These are phyloP conservation scores for Gynandropsis gynandra DNA, from an alignment of 345 rosid genomes.

Conservation along the genomic window DNA sequence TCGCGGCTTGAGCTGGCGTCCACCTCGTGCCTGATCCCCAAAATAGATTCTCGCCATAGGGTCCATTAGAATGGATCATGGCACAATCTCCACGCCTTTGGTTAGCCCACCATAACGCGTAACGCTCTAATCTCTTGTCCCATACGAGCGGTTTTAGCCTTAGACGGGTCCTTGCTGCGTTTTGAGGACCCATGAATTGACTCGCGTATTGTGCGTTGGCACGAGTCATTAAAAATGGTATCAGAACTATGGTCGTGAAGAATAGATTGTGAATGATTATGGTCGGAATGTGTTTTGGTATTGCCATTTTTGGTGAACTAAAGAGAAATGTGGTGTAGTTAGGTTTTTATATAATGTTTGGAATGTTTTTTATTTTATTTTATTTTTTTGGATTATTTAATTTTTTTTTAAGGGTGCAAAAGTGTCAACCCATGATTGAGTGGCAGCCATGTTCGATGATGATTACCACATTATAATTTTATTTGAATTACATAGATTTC, in stretches of 20 bases:
- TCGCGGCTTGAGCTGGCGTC: constrained; percentile 63
- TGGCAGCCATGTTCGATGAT: constrained; percentile 48
- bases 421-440: constrained; percentile 32
- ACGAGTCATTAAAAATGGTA: constrained; percentile 14
- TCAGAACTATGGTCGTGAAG: constrained; percentile 16
- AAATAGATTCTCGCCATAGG: constrained; percentile 84
- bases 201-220: constrained; percentile 21
- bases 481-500: constrained; percentile 24
- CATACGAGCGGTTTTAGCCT: constrained; percentile 48
- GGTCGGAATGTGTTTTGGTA: constrained; percentile 9
- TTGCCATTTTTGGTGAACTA: constrained; percentile 24
- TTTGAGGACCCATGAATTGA: constrained; percentile 62
- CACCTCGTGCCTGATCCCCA: constrained; percentile 85
- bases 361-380: background rate
- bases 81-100: constrained; percentile 61
- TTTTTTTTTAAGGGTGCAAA: constrained; percentile 2
- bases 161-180: constrained; percentile 48
- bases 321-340: constrained; percentile 1
- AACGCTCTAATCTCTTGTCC: constrained; percentile 44
- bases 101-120: constrained; percentile 56
- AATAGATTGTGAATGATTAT: constrained; percentile 3
- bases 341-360: constrained; percentile 18
- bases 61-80: constrained; percentile 70
- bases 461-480: constrained; percentile 36
- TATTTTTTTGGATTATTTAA: background rate